Percentiles rank a stretch among this genome's conserved stretches.
phyloP scores from a whole-genome alignment of 257 asterid species.

The Dorcoceras hygrometricum region DNA sequence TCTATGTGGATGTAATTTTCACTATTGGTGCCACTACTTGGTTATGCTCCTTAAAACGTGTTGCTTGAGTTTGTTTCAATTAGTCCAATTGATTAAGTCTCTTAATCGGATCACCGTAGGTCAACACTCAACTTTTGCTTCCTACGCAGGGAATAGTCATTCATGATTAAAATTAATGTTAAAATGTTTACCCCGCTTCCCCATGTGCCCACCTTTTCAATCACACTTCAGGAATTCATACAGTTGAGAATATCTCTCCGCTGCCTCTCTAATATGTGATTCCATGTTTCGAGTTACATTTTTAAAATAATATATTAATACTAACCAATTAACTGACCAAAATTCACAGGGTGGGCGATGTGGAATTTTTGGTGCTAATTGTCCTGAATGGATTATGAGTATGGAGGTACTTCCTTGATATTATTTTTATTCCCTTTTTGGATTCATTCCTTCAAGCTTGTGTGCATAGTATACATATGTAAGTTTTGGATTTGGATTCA shows the following conservation, averaged over 20 bases:
- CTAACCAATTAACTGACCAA: constrained; percentile 20
- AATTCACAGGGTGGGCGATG: constrained; percentile 80
- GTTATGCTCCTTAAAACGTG: background rate
- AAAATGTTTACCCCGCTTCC: background rate
- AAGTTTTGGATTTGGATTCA: background rate
- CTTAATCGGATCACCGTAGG: too few species aligned
- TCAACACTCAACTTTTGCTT: too few species aligned
- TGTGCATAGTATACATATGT: background rate
- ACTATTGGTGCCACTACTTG: background rate
- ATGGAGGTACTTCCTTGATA: constrained; percentile 70
- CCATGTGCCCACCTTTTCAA: constrained; percentile 16
- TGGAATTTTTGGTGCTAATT: constrained; percentile 93
- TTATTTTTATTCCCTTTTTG: constrained; percentile 17
- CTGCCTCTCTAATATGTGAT: constrained; percentile 7
- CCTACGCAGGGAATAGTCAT: background rate
- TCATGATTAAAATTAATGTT: background rate
- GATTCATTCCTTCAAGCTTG: constrained; percentile 14
- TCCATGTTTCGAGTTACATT: constrained; percentile 6
- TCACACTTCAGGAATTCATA: constrained; percentile 13
- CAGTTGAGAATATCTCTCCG: constrained; percentile 12
- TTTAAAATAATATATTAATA: constrained; percentile 22
- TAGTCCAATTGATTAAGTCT: background rate
- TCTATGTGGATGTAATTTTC: constrained; percentile 1
- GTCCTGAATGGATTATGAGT: constrained; percentile 90
- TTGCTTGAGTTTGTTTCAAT: background rate